Percentiles rank a stretch among this genome's conserved stretches.
phyloP scores from a whole-genome alignment of 2,329 filamentous ascomycete genomes.

The Hysterium pulicare region DNA sequence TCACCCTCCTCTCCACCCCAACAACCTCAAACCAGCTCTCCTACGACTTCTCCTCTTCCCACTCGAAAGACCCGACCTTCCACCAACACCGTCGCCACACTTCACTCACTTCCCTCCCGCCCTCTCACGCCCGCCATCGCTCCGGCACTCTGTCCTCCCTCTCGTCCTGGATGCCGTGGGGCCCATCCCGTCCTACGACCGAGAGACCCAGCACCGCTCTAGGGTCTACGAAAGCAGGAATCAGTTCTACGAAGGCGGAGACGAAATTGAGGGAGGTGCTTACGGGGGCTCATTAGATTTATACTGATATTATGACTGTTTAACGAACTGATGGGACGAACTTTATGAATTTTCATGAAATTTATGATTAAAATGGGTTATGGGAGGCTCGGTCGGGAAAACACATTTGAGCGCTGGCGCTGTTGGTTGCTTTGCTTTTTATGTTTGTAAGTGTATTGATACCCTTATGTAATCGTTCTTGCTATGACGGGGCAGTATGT shows the following conservation, averaged over 20 bases:
- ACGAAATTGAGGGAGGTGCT: constrained; percentile 30
- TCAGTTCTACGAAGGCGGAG: constrained; percentile 29
- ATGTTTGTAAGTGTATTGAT: too few relatives aligned
- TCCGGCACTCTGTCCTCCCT: constrained; percentile 29
- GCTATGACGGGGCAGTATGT: too few relatives aligned
- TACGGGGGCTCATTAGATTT: too few relatives aligned
- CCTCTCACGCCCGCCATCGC: constrained; percentile 13
- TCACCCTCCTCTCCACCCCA: constrained; percentile 29
- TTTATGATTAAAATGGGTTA: too few relatives aligned
- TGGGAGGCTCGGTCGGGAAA: too few relatives aligned
- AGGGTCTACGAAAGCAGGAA: constrained; percentile 5
- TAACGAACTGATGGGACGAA: too few relatives aligned
- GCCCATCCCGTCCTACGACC: constrained; percentile 22
- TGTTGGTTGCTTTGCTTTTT: too few relatives aligned
- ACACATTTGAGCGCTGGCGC: too few relatives aligned
- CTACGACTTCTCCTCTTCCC: constrained; percentile 26
- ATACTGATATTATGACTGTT: too few relatives aligned
- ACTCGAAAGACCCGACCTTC: constrained; percentile 11
- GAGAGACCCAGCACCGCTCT: constrained; percentile 12
- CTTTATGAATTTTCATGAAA: too few relatives aligned
- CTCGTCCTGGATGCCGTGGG: constrained; percentile 35
- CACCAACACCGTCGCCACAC: constrained; percentile 21
- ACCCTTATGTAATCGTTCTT: too few relatives aligned
- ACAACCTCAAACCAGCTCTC: constrained; percentile 36
- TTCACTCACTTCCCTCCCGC: constrained; percentile 21